Evolutionary conservation across 371 early-diverging fungal species (phyloP), one percentile per base, ranked within the genome.

Genomic region (Mucor circinelloides): DNA sequence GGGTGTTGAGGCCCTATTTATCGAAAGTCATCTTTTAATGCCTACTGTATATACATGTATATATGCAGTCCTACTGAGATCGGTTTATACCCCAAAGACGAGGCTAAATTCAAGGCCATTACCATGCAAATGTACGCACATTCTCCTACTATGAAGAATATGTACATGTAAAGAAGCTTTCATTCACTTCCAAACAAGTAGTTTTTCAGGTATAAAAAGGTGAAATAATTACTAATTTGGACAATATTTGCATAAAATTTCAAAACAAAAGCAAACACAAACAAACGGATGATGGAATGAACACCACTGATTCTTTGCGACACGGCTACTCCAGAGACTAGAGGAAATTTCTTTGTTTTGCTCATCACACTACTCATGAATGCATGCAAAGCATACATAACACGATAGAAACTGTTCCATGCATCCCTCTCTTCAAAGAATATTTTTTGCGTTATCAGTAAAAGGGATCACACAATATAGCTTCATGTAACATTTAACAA

Each of bases 201-300:
- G 8, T 46, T 19, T 21, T 9, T 46, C 10, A 8, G 9, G 46
- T 46, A 46, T 46, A 46, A 52, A 50, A 19, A 52, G 15, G 52
- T 13, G 27, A 27, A 52, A 52, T 52, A 52, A 25, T 52, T 23
- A 52, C 27, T 27, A 25, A 25, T 52, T 52, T 52, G 52, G 52
- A 27, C 12, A 27, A 2, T 27, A 52, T 52, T 50, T 50, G 25
- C 21, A 23, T 25, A 13, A 8, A 9, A 21, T 48, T 48, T 15
- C 17, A 48, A 50, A 50, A 25, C 50, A 50, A 50, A 27, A 50
- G 50, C 27, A 50, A 50, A 50, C 23, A 50, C n/a, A 46, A 50
- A 50, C 52, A 52, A 52, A 52, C 13, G 52, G 25, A 52, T 52
- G 52, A 52, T 52, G 52, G 52, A 52, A 27, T 52, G 52, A 15